phyloP scores from a whole-genome alignment of 208 protist genomes.

The Leishmania tropica region DNA sequence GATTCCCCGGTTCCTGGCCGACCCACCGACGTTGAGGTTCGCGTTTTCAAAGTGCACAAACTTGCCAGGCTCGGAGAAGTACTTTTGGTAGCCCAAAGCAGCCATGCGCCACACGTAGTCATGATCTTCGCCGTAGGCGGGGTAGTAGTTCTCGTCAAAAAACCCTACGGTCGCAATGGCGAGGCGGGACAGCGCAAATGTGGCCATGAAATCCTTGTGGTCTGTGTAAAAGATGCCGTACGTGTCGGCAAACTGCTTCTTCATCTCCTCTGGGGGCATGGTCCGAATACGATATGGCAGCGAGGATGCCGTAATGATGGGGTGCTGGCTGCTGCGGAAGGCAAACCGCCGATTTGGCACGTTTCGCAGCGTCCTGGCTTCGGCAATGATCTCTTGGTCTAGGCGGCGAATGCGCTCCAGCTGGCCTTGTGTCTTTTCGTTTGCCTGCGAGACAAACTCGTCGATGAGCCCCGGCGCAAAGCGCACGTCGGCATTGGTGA shows the following conservation, averaged over 20 bases:
- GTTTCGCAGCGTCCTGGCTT: constrained; percentile 4
- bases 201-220: constrained; percentile 20
- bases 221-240: constrained; percentile 39
- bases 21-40: constrained; percentile 14
- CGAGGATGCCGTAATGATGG: constrained; percentile 33
- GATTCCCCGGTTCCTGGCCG: constrained; percentile 8
- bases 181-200: constrained; percentile 44
- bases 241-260: constrained; percentile 11
- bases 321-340: constrained; percentile 12
- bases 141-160: constrained; percentile 68
- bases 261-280: constrained; percentile 23
- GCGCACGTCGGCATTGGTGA: constrained; percentile 45
- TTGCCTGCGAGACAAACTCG: constrained; percentile 18
- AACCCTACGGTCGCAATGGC: constrained; percentile 44
- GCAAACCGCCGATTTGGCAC: constrained; percentile 9
- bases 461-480: constrained; percentile 19
- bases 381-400: constrained; percentile 21
- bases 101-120: constrained; percentile 37
- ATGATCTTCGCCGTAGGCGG: constrained; percentile 56
- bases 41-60: constrained; percentile 30
- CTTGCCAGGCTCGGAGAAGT: constrained; percentile 13
- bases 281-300: constrained; percentile 50
- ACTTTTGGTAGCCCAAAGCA: constrained; percentile 31
- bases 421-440: constrained; percentile 9
- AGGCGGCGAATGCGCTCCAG: constrained; percentile 1